These are phyloP conservation scores for Fusarium sulawesiense DNA, from an alignment of 2,329 filamentous ascomycete genomes.

Conservation along the genomic window DNA sequence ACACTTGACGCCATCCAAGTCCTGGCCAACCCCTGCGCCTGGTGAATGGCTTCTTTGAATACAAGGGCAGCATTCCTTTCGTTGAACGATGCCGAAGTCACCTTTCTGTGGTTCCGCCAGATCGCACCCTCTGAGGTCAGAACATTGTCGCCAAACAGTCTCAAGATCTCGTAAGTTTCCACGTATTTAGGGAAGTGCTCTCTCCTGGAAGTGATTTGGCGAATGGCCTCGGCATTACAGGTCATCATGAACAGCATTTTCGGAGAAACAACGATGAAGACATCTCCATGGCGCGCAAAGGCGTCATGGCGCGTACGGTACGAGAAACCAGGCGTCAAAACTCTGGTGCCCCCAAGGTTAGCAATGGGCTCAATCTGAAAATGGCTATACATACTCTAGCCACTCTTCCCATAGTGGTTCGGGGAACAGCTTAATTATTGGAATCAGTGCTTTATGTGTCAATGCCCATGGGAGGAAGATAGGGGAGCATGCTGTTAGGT, in stretches of 20 bases:
- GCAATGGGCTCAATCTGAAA: constrained; percentile 6
- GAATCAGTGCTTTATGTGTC: constrained; percentile 64
- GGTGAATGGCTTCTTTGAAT: constrained; percentile 70
- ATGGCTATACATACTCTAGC: constrained; percentile 63
- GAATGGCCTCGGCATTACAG: constrained; percentile 72
- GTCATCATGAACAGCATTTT: constrained; percentile 64
- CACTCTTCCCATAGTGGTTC: constrained; percentile 66
- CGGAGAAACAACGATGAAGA: constrained; percentile 73
- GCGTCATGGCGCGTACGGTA: constrained; percentile 67
- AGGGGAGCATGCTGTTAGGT: constrained; percentile 57
- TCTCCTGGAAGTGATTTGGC: constrained; percentile 72
- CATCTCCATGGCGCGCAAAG: constrained; percentile 70
- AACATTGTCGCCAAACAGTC: constrained; percentile 75
- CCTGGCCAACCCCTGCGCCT: constrained; percentile 71
- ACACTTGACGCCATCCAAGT: constrained; percentile 62
- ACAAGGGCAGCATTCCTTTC: constrained; percentile 79
- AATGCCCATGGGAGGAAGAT: constrained; percentile 68
- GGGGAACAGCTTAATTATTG: constrained; percentile 67
- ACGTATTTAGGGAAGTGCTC: constrained; percentile 72
- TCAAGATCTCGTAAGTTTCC: constrained; percentile 52
- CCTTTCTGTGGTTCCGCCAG: constrained; percentile 80
- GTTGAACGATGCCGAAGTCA: constrained; percentile 77
- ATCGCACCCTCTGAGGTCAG: constrained; percentile 74
- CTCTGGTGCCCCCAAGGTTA: constrained; percentile 49
- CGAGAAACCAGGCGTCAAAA: constrained; percentile 69